Percentiles rank a stretch among this genome's conserved stretches.
phyloP scores from a whole-genome alignment of 441 rosid genomes.

The Syzygium syzygioides region DNA sequence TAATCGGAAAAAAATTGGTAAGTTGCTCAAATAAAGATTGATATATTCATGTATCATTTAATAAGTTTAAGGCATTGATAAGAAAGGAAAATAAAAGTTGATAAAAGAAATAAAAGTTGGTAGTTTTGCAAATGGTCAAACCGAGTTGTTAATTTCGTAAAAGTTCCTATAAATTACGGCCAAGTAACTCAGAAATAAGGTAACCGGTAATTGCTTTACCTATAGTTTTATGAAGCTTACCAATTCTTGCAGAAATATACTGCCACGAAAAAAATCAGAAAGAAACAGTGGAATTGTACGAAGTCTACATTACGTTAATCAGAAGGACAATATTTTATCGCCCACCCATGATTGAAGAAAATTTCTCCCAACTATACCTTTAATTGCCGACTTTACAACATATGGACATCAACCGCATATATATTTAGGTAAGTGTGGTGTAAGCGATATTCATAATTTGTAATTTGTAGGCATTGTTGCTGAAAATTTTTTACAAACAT shows the following conservation, averaged over 20 bases:
- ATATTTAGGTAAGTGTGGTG: not conserved
- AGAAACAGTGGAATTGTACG: not conserved
- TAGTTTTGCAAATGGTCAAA: not conserved
- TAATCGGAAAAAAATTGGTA: too few relatives aligned
- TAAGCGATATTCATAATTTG: not conserved
- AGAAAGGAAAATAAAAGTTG: not conserved
- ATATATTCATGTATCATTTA: too few relatives aligned
- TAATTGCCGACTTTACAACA: not conserved
- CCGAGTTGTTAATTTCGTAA: not conserved
- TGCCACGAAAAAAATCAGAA: not conserved
- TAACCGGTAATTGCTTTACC: not conserved
- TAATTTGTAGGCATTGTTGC: not conserved
- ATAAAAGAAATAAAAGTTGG: not conserved
- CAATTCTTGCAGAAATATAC: not conserved
- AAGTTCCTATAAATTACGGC: not conserved
- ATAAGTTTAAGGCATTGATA: not conserved
- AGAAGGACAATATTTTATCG: not conserved
- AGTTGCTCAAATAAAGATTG: not conserved
- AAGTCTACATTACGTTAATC: not conserved
- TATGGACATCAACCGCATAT: not conserved
- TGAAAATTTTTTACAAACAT: not conserved
- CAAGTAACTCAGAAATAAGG: too few relatives aligned
- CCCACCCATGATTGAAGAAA: not conserved
- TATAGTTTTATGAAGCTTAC: not conserved
- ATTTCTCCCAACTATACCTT: not conserved